Base-by-base conservation (phyloP, 2,329 filamentous ascomycete genomes). In the Xylaria multiplex region DNA sequence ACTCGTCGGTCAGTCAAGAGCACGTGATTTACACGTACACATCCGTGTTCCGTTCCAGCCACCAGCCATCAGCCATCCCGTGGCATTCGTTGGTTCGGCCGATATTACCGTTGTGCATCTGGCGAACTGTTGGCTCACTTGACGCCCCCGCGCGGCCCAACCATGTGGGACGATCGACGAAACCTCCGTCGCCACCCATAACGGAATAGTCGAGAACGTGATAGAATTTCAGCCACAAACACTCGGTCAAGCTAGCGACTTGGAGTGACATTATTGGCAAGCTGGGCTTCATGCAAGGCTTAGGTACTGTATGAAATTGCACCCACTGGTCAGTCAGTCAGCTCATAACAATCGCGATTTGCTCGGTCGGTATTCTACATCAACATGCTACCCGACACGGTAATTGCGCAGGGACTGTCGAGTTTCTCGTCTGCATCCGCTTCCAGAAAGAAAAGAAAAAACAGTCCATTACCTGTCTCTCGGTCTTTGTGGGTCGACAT, bases 121-220 rank as follows among this genome's bases (percentile, higher is more conserved):
- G 24, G 43, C 45, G 19, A 59, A 57, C 48, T 64, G 58, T 63
- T 60, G 59, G 60, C 43, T 61, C 50, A 65, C 22, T 55, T 49
- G 58, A 67, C 49, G 61, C 55, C 56, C 56, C 66, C 59, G 61
- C 62, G 62, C 49, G 59, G 62, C 61, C 61, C 61, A 67, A 58
- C 60, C 35, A 69, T 67, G 69, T 67, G 69, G 69, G 59, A 65
- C 60, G 64, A 69, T 67, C 66, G 59, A 64, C 59, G 53, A 70
- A 69, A 64, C 66, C 64, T 63, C 67, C 59, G 59, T 55, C 16
- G 46, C 57, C 24, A 49, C 62, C 67, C 40, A 56, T 57, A 62
- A 45, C 48, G 57, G 57, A 67, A 62, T 62, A 69, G 64, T 67
- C 57, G 60, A 69, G 64, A 64, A 67, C 57, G 37, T 53, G 57